A percentile compares a stretch with the other conserved stretches of the same genome.
Conservation (phyloP, 1,284 basidiomycete species). For the Tilletia caries region DNA sequence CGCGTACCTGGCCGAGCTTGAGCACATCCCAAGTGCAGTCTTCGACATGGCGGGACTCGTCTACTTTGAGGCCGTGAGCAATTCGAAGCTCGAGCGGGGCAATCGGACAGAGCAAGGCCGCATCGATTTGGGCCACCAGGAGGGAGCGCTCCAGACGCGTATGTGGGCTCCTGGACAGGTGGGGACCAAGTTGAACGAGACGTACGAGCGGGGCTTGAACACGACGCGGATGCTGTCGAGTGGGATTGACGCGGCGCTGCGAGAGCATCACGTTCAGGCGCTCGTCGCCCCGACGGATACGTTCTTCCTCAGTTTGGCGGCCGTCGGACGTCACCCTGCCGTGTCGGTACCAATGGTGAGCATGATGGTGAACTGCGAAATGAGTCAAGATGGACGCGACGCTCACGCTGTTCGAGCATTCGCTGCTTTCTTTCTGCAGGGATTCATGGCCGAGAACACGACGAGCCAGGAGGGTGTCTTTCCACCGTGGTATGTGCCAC, state of each 20-base stretch:
- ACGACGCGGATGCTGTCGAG: constrained; percentile 11
- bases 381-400: too few relatives aligned
- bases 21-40: constrained; percentile 5
- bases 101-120: neutral
- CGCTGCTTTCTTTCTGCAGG: constrained; percentile 16
- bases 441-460: constrained; percentile 11
- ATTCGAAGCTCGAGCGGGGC: neutral
- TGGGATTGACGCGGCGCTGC: constrained; percentile 9
- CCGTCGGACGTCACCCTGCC: constrained; percentile 2
- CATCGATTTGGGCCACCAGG: neutral
- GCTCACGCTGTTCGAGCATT: constrained; percentile 16
- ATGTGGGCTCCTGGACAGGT: constrained; percentile 12
- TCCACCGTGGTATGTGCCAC: constrained; percentile 18
- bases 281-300: constrained; percentile 5
- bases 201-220: neutral
- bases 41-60: constrained; percentile 11
- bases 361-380: too few relatives aligned
- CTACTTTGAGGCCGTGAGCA: constrained; percentile 7
- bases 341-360: constrained; percentile 12
- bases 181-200: constrained; percentile 3
- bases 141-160: neutral
- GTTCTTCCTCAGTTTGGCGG: constrained; percentile 10
- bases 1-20: constrained; percentile 10
- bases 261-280: constrained; percentile 4
- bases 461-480: constrained; percentile 14